Evolutionary conservation across 768 basidiomycete genomes (phyloP).

Genomic region (Psilocybe subaeruginosa): DNA sequence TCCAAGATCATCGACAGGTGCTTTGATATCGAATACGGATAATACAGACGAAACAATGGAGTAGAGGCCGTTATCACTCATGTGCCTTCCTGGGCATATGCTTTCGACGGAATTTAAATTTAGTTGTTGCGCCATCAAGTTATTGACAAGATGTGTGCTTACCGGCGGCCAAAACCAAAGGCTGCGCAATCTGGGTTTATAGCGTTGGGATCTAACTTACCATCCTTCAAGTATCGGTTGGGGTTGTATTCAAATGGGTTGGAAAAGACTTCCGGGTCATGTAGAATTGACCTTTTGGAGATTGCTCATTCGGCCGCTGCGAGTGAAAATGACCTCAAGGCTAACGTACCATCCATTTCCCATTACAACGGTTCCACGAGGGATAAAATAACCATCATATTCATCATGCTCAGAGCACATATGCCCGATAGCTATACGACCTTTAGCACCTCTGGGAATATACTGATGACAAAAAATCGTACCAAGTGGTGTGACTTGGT

Average conservation of each 20-base stretch:
- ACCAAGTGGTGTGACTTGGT: conserved; percentile 20
- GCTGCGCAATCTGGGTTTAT: conserved; percentile 27
- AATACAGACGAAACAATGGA: conserved; percentile 21
- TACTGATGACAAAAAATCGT: background rate
- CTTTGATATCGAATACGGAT: conserved; percentile 26
- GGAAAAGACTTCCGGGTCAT: conserved; percentile 42
- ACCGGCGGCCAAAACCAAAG: conserved; percentile 38
- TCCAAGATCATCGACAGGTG: conserved; percentile 24
- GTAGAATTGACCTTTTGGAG: conserved; percentile 20
- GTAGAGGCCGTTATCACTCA: conserved; percentile 26
- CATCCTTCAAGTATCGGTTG: conserved; percentile 31
- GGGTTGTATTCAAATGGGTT: conserved; percentile 38
- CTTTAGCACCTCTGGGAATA: background rate
- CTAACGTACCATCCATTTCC: conserved; percentile 30
- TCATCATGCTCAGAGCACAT: conserved; percentile 30
- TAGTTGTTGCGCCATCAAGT: background rate
- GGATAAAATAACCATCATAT: conserved; percentile 32
- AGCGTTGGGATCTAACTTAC: conserved; percentile 23
- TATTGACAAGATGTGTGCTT: background rate
- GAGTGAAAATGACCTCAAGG: background rate
- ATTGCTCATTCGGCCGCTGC: background rate
- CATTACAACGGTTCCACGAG: conserved; percentile 31
- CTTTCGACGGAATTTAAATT: conserved; percentile 11
- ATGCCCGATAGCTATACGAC: conserved; percentile 22
- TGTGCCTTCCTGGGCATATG: conserved; percentile 28